Evolutionary conservation across 1,284 basidiomycete species (phyloP), one percentile per base, ranked within the genome.

Genomic region (Trichosporon sp.): DNA sequence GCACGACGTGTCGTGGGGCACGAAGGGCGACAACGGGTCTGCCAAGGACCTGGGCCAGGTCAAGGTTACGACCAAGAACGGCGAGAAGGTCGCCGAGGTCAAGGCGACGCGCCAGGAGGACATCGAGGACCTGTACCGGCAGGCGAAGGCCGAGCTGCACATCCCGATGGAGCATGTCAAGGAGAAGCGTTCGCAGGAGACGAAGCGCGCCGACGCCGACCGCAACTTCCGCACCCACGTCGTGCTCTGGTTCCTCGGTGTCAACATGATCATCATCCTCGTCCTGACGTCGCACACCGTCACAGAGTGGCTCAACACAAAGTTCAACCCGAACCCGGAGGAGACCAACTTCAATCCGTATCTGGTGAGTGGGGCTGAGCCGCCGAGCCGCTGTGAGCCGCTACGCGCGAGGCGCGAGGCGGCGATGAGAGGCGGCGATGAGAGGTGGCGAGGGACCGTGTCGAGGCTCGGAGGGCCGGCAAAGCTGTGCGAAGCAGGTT

Each of bases 1-100:
- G 74, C 92, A 94, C 83, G 92, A 94, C 80, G 91, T 95, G 65
- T 92, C 91, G 18, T 82, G 88, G 92, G 93, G 93, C 71, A 95
- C 93, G 31, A 95, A 95, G 79, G 93, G 93, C 69, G 92, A 93
- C 84, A 93, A 93, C 77, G 89, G 92, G 64, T 84, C 91, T 7
- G 85, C 88, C 21, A 95, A 95, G 82, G 92, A 95, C 78, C 87
- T 95, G 7, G 93, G 93, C 68, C 88, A 89, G 8, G 93, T 92
- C 1, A 93, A 93, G 86, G 93, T 92, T 80, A 86, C 93, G 73
- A 91, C 92, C 83, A 89, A 90, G 64, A 63, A 64, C 35, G 93
- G 93, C 65, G 91, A 95, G 77, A 91, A 91, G 65, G 84, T 93
- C 75, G 77, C 76, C 7, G 93, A 95, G 80, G 90, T 95, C 62